Percentiles rank a stretch among this genome's conserved stretches.
phyloP scores from a whole-genome alignment of 495 filamentous ascomycete species.

The Hypomontagnella submonticulosa region DNA sequence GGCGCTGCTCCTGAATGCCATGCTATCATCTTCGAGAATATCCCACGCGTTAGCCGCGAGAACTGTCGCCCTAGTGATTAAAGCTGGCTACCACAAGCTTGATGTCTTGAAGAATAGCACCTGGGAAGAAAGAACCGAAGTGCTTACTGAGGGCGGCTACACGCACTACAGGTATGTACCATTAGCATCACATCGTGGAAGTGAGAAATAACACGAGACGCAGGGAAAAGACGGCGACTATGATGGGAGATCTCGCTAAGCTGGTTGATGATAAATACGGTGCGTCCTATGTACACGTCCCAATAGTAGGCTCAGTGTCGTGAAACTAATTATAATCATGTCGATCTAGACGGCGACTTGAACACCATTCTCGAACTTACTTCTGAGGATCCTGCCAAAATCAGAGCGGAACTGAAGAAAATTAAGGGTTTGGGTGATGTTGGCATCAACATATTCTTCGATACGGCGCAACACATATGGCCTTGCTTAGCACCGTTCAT shows the following conservation, averaged over 20 bases:
- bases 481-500: too few species aligned
- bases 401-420: conserved; percentile 16
- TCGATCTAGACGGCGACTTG: too few species aligned
- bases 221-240: conserved; percentile 22
- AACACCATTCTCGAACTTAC: too few species aligned
- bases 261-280: conserved; percentile 21
- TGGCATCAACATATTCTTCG: conserved; percentile 27
- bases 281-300: too few species aligned
- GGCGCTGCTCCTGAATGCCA: conserved; percentile 12
- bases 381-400: conserved; percentile 8
- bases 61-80: conserved; percentile 11
- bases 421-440: conserved; percentile 20
- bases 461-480: conserved; percentile 15
- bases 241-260: conserved; percentile 18
- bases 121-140: conserved; percentile 17
- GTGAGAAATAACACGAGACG: too few species aligned
- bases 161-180: too few species aligned
- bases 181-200: too few species aligned
- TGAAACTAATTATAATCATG: too few species aligned
- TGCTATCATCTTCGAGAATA: too few species aligned
- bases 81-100: conserved; percentile 21
- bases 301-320: too few species aligned
- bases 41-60: too few species aligned
- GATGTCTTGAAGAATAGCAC: conserved; percentile 21
- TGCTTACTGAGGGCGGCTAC: too few species aligned